phyloP scores from a whole-genome alignment of 345 rosid genomes.

The Moringa oleifera region DNA sequence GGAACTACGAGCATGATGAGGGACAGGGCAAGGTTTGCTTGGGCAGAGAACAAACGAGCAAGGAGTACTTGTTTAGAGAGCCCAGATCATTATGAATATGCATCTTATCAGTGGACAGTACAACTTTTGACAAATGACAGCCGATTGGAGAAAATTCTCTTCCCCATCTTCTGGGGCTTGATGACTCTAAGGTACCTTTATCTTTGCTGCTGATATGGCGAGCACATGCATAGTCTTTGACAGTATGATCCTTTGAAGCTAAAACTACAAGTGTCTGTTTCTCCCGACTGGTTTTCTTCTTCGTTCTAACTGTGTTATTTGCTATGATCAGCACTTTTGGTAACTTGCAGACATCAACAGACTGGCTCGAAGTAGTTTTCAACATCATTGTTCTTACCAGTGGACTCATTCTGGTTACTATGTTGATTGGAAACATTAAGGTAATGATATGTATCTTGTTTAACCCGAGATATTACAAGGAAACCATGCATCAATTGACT shows the following conservation, averaged over 20 bases:
- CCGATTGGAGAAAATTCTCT: slow-evolving; percentile 82
- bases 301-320: no score
- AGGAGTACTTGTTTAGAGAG: slow-evolving; percentile 55
- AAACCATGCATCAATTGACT: no score
- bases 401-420: slow-evolving; percentile 87
- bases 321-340: slow-evolving; percentile 69
- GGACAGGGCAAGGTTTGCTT: slow-evolving; percentile 41
- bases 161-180: slow-evolving; percentile 95
- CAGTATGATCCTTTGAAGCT: no score
- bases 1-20: slow-evolving; percentile 50
- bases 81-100: slow-evolving; percentile 59
- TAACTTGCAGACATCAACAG: slow-evolving; percentile 90
- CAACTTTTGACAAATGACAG: slow-evolving; percentile 73
- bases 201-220: no score
- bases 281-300: no score
- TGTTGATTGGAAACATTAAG: slow-evolving; percentile 98
- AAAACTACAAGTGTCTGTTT: no score
- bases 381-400: slow-evolving; percentile 89
- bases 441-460: slow-evolving; percentile 33
- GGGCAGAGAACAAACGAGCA: slow-evolving; percentile 57
- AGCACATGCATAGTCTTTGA: no score
- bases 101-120: slow-evolving; percentile 90
- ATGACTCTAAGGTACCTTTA: slow-evolving; percentile 83
- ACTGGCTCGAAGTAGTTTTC: slow-evolving; percentile 94
- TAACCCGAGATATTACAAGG: no score